Conservation (phyloP, 1,139 yeast genomes). For the Saccharomyces hybrid region DNA sequence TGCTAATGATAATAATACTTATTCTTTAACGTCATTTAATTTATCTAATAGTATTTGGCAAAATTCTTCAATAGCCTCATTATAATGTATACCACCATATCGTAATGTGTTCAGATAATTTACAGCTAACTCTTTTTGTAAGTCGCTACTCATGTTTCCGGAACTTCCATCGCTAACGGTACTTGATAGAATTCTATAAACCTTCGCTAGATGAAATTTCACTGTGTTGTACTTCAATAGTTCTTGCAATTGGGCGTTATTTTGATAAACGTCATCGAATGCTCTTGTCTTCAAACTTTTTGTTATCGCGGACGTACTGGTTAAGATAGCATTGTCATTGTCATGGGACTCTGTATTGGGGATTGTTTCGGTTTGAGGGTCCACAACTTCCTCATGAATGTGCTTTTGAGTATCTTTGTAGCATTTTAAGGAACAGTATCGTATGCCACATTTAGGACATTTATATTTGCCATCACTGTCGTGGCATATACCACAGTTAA, state of each 20-base stretch:
- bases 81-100: slow-evolving; percentile 31
- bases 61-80: slow-evolving; percentile 33
- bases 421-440: slow-evolving; percentile 51
- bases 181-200: slow-evolving; percentile 24
- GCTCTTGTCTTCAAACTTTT: slow-evolving; percentile 10
- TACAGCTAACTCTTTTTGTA: slow-evolving; percentile 26
- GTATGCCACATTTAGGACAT: slow-evolving; percentile 49
- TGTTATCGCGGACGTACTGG: neutral
- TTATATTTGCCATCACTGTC: slow-evolving; percentile 43
- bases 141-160: slow-evolving; percentile 18
- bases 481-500: slow-evolving; percentile 43
- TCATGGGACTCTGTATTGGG: neutral
- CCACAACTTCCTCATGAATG: slow-evolving; percentile 23
- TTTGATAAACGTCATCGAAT: slow-evolving; percentile 15
- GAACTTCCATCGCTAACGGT: slow-evolving; percentile 15
- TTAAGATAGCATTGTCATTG: neutral
- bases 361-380: slow-evolving; percentile 1
- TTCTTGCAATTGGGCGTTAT: slow-evolving; percentile 21
- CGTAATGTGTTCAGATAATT: slow-evolving; percentile 31
- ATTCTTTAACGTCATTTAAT: slow-evolving; percentile 2
- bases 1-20: neutral
- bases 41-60: slow-evolving; percentile 19
- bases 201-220: slow-evolving; percentile 30
- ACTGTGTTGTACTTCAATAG: slow-evolving; percentile 31
- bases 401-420: slow-evolving; percentile 44